Percentiles rank a stretch among this genome's conserved stretches.
phyloP scores from a whole-genome alignment of 1,139 yeast species.

The Hyphopichia burtonii region DNA sequence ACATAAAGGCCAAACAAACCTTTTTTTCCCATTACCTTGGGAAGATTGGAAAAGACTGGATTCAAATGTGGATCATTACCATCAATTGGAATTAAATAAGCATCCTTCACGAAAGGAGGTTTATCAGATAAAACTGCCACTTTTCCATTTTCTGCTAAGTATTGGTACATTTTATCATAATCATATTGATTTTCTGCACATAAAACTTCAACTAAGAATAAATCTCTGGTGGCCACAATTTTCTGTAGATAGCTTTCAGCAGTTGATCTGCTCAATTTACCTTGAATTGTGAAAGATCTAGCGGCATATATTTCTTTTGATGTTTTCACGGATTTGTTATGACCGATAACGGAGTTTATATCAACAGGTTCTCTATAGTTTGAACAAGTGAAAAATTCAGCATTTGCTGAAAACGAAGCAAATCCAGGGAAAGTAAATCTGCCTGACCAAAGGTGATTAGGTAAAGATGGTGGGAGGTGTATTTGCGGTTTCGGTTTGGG shows the following conservation, averaged over 20 bases:
- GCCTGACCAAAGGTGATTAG: constrained; percentile 52
- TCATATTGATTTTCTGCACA: constrained; percentile 22
- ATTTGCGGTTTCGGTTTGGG: constrained; percentile 2
- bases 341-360: constrained; percentile 16
- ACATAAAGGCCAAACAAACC: constrained; percentile 48
- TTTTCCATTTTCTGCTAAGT: constrained; percentile 48
- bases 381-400: constrained; percentile 42
- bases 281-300: constrained; percentile 52
- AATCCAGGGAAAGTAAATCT: constrained; percentile 54
- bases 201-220: constrained; percentile 48
- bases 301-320: constrained; percentile 29
- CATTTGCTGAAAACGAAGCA: constrained; percentile 46
- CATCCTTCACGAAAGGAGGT: constrained; percentile 59
- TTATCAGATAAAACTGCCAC: constrained; percentile 61
- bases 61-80: constrained; percentile 26
- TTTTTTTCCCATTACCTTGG: constrained; percentile 16
- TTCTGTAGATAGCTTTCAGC: constrained; percentile 60
- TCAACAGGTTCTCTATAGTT: constrained; percentile 27
- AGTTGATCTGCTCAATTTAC: constrained; percentile 52
- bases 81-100: constrained; percentile 55
- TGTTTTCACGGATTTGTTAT: constrained; percentile 27
- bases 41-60: constrained; percentile 21
- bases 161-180: constrained; percentile 51
- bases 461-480: constrained; percentile 13
- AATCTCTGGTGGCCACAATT: constrained; percentile 47